These are phyloP conservation scores for Paralagenidium karlingii DNA, from an alignment of 352 stramenopile genomes.

Conservation along the genomic window DNA sequence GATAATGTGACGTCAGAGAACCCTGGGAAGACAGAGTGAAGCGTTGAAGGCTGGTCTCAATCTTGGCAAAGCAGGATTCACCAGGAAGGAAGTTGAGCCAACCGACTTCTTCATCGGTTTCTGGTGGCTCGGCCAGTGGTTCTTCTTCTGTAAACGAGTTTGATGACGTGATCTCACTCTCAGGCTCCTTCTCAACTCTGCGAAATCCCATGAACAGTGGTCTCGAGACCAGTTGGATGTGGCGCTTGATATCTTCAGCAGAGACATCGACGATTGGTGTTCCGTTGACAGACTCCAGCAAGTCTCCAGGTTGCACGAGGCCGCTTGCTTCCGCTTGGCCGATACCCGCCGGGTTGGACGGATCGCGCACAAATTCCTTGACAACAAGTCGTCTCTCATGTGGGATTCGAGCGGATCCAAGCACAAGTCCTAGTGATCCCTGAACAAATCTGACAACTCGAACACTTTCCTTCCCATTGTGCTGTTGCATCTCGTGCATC, in stretches of 20 bases:
- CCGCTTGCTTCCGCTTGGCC: constrained; percentile 53
- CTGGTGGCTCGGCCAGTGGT: too few species aligned
- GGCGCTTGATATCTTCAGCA: constrained; percentile 68
- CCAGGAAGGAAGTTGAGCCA: constrained; percentile 39
- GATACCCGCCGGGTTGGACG: constrained; percentile 9
- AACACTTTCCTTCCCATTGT: constrained; percentile 11
- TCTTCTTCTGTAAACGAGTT: background rate
- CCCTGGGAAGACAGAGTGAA: constrained; percentile 48
- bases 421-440: constrained; percentile 55
- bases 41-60: constrained; percentile 54
- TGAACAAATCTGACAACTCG: constrained; percentile 47
- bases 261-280: constrained; percentile 52
- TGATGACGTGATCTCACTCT: constrained; percentile 1
- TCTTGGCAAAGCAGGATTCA: constrained; percentile 68
- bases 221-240: constrained; percentile 51
- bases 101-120: background rate
- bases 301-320: constrained; percentile 41
- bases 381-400: constrained; percentile 48
- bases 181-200: constrained; percentile 12
- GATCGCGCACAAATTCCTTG: constrained; percentile 54
- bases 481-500: constrained; percentile 17
- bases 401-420: constrained; percentile 29
- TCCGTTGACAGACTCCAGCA: constrained; percentile 75
- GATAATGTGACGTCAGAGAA: constrained; percentile 52
- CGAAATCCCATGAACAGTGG: constrained; percentile 65